phyloP scores from a whole-genome alignment of 2,329 filamentous ascomycete genomes.

The Cercospora citrullina region DNA sequence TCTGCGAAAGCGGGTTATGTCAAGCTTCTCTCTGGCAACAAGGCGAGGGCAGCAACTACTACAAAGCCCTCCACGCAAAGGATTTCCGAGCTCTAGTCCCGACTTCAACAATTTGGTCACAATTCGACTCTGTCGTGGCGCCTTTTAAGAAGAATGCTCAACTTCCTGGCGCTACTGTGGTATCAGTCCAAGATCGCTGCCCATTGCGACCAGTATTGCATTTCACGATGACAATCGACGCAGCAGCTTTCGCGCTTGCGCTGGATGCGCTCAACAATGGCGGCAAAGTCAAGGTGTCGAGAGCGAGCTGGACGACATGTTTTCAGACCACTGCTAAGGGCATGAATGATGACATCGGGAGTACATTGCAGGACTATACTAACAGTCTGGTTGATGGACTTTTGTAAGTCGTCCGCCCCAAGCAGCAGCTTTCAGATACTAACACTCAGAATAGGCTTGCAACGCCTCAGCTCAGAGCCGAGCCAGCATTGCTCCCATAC shows the following conservation, averaged over 20 bases:
- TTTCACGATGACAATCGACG: conserved; percentile 32
- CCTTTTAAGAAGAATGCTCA: conserved; percentile 33
- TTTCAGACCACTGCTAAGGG: conserved; percentile 25
- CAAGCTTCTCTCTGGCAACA: conserved; percentile 37
- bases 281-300: conserved; percentile 28
- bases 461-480: conserved; percentile 12
- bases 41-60: conserved; percentile 34
- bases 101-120: conserved; percentile 34
- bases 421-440: not conserved
- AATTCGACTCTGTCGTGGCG: conserved; percentile 34
- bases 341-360: conserved; percentile 28
- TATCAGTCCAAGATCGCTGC: conserved; percentile 33
- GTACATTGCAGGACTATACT: conserved; percentile 18
- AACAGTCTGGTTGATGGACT: conserved; percentile 30
- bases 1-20: conserved; percentile 33
- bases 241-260: conserved; percentile 34
- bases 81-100: conserved; percentile 33
- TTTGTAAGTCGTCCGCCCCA: conserved; percentile 20
- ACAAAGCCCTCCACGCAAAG: conserved; percentile 30
- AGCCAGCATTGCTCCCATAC: conserved; percentile 12
- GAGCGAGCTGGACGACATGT: conserved; percentile 22
- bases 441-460: conserved; percentile 5
- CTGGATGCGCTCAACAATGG: conserved; percentile 34
- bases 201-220: conserved; percentile 29
- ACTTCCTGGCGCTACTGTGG: conserved; percentile 31